phyloP scores from a whole-genome alignment of 495 filamentous ascomycete genomes.

The Lasiosphaeris hirsuta region DNA sequence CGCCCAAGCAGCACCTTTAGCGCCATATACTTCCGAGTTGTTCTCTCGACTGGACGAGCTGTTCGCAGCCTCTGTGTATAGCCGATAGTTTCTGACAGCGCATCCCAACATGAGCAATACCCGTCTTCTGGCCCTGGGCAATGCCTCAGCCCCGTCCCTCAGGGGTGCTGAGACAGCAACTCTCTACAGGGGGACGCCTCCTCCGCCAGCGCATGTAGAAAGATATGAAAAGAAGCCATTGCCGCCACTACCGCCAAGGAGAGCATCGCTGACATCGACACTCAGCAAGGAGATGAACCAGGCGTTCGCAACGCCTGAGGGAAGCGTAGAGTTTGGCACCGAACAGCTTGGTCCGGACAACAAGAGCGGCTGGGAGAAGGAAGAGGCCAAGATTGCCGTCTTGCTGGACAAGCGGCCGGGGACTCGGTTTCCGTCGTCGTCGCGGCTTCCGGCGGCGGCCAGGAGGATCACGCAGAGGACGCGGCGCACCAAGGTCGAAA shows the following conservation, averaged over 20 bases:
- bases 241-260: conserved; percentile 20
- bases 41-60: too few relatives aligned
- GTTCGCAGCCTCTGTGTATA: too few relatives aligned
- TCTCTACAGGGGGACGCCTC: background rate
- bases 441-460: background rate
- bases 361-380: conserved; percentile 10
- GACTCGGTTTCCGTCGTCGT: background rate
- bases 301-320: conserved; percentile 16
- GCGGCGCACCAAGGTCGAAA: background rate
- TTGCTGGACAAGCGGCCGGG: conserved; percentile 7
- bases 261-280: conserved; percentile 15
- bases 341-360: background rate
- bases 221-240: conserved; percentile 24
- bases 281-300: conserved; percentile 26
- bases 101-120: background rate
- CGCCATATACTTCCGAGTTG: too few relatives aligned
- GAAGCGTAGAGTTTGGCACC: conserved; percentile 2
- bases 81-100: background rate
- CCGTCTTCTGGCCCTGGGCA: background rate
- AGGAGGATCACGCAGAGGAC: background rate
- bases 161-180: background rate
- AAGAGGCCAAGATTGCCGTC: conserved; percentile 14
- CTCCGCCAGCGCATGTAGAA: conserved; percentile 18
- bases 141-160: conserved; percentile 11
- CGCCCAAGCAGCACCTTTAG: too few relatives aligned